Evolutionary conservation across 2,329 filamentous ascomycete genomes (phyloP).

Genomic region (Phialocephala subalpina): DNA sequence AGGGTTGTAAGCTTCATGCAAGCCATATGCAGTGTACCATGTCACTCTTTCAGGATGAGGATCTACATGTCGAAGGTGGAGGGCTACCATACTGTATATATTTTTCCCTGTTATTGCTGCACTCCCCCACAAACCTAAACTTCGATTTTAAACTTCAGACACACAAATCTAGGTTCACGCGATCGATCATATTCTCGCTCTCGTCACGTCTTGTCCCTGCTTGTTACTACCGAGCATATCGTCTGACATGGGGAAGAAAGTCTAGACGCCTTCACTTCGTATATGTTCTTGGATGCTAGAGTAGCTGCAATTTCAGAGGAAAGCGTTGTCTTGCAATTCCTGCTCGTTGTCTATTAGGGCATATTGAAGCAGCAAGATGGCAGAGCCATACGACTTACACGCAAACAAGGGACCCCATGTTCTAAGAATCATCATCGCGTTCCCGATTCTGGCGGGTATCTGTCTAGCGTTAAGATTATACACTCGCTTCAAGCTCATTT

Average conservation of each 20-base stretch:
- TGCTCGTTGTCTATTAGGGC: background rate
- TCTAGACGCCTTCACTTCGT: background rate
- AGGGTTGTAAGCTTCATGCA: background rate
- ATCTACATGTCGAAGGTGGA: background rate
- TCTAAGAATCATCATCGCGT: conserved; percentile 13
- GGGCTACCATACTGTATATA: too few relatives aligned
- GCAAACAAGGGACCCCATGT: conserved; percentile 14
- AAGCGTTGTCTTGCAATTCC: too few relatives aligned
- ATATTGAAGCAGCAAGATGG: background rate
- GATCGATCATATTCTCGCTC: too few relatives aligned
- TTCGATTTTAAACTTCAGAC: background rate
- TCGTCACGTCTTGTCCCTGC: background rate
- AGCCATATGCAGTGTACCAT: background rate
- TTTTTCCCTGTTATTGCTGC: background rate
- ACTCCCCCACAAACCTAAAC: background rate
- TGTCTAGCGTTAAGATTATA: conserved; percentile 13
- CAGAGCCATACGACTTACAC: background rate
- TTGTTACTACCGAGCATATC: background rate
- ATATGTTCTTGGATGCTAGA: background rate
- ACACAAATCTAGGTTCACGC: background rate
- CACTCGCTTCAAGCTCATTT: conserved; percentile 16
- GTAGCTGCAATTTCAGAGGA: too few relatives aligned
- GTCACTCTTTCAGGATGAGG: background rate
- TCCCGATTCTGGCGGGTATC: conserved; percentile 14
- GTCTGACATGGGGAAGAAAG: background rate